Evolutionary conservation across 805 yeast species (phyloP), one percentile per base, ranked within the genome.

Genomic region (Kodamaea jinghongensis): DNA sequence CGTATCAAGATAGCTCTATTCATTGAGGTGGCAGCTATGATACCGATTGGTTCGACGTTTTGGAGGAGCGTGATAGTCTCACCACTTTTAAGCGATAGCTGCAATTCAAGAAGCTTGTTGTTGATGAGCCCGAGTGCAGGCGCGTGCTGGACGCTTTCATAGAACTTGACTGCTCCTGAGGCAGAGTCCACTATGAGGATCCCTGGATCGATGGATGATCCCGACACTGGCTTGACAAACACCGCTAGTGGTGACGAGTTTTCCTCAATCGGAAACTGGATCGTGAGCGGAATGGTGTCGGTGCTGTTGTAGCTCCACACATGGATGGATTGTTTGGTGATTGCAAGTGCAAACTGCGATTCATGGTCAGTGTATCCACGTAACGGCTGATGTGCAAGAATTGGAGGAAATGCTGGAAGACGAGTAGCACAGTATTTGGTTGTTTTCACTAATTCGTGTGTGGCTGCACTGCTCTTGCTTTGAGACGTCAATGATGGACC

Each of bases 81-180:
- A n/a, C 67, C 66, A 36, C 50, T 58, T 40, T 59, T 56, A 20
- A 70, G 46, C 11, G 71, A 67, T 13, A 70, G 58, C 1, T 65
- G 51, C 4, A 81, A 62, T 30, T 67, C 71, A 15, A 81, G 50
- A 2, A 59, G 50, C 35, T 65, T 63, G 51, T 66, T 61, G 61
- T 60, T 75, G 34, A 81, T 65, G 22, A 81, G 58, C 23, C 85
- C 80, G 47, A 77, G 69, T 1, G 86, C 78, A 0, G 88, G 80
- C 0, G 88, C 85, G 43, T 76, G 76, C 46, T 78, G 82, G 9
- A 87, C 78, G 39, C 86, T 77, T 52, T 86, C 95, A 65, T 83
- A 84, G 58, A 81, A 89, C 17, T 74, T 72, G 34, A 85, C 60
- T 13, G 59, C 54, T 0, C 96, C 95, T 0, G 78, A 50, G 13